Evolutionary conservation across 1,139 yeast species (phyloP).

Genomic region (Yamadazyma jaroonii): DNA sequence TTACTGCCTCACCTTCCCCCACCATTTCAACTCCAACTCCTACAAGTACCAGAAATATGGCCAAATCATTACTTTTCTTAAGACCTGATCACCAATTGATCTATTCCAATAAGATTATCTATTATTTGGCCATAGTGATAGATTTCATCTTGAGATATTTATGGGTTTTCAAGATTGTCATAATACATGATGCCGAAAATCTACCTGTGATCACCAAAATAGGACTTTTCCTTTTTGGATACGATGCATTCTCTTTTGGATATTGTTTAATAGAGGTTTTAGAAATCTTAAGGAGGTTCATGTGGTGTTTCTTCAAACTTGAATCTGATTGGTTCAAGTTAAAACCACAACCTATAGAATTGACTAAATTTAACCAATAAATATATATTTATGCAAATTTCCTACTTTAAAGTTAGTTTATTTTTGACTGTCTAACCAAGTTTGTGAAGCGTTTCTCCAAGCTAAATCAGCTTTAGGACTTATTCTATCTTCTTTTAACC

Average conservation of each 20-base stretch:
- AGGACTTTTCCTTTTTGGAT: constrained; percentile 37
- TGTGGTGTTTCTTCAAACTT: constrained; percentile 84
- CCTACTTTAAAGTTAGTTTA: not conserved
- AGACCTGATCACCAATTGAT: constrained; percentile 21
- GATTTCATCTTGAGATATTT: constrained; percentile 69
- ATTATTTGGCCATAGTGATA: constrained; percentile 51
- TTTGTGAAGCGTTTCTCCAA: constrained; percentile 50
- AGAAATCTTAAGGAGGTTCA: constrained; percentile 79
- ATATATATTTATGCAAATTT: not conserved
- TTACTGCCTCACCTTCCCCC: not conserved
- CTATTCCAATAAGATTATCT: constrained; percentile 21
- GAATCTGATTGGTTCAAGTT: constrained; percentile 67
- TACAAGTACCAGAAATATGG: not conserved
- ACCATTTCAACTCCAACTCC: too few species aligned
- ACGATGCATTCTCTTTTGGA: constrained; percentile 55
- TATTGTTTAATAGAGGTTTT: constrained; percentile 62
- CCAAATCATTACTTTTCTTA: constrained; percentile 14
- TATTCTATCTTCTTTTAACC: constrained; percentile 41
- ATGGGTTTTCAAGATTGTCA: constrained; percentile 63
- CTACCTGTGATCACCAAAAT: constrained; percentile 17
- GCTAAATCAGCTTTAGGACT: constrained; percentile 52
- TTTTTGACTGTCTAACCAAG: constrained; percentile 37
- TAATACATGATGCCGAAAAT: constrained; percentile 24
- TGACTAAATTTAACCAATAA: constrained; percentile 12
- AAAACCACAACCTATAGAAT: constrained; percentile 15